Conservation (phyloP, 352 stramenopile genomes). For the Achlya hypogyna region DNA sequence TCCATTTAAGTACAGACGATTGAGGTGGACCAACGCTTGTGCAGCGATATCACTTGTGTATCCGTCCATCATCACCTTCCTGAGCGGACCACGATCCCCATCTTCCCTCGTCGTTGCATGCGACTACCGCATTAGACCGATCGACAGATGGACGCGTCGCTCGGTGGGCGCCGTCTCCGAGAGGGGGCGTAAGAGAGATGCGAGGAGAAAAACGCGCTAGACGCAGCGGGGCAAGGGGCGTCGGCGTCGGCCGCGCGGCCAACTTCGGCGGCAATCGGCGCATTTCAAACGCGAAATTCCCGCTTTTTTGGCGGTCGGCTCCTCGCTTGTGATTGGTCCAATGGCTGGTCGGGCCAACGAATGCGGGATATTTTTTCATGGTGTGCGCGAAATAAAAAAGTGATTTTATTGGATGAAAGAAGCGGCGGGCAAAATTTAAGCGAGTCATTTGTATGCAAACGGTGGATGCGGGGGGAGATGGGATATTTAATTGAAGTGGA, state of each 20-base stretch:
- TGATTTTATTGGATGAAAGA: too few species aligned
- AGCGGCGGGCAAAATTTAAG: too few species aligned
- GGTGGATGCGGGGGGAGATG: not conserved
- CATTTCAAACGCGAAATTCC: too few species aligned
- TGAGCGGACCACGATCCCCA: not conserved
- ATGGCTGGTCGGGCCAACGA: not conserved
- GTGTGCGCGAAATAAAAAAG: not conserved
- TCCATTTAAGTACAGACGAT: not conserved
- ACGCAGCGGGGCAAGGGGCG: too few species aligned
- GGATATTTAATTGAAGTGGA: not conserved
- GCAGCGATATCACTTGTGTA: not conserved
- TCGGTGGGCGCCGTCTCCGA: not conserved
- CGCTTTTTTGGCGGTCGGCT: too few species aligned
- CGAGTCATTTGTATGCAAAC: not conserved
- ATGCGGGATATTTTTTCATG: not conserved
- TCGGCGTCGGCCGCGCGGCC: too few species aligned
- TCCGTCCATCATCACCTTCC: not conserved
- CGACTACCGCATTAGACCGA: too few species aligned
- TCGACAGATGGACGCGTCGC: too few species aligned
- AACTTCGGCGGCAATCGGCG: too few species aligned
- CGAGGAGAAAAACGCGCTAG: too few species aligned
- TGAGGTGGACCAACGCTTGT: not conserved
- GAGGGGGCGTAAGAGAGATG: not conserved
- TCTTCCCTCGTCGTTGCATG: not conserved
- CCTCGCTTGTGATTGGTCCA: not conserved